Conservation (phyloP, 78 protist genomes). For the Dictyostelium capitatum region DNA sequence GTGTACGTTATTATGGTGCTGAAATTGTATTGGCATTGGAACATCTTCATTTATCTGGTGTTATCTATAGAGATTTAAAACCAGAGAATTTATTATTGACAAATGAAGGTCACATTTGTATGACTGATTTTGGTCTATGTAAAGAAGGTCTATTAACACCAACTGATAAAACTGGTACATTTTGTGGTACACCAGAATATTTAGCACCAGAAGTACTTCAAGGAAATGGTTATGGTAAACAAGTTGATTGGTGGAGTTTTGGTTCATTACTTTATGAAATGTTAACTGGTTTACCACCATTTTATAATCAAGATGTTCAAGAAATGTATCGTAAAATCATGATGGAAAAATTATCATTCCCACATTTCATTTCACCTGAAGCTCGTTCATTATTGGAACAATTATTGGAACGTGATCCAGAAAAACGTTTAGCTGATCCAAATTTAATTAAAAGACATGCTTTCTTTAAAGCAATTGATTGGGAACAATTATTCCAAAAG, state of each 20-base stretch:
- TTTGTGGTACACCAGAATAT: slow-evolving; percentile 99
- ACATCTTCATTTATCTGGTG: slow-evolving; percentile 92
- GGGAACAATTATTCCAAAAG: slow-evolving; percentile 87
- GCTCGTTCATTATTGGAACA: slow-evolving; percentile 69
- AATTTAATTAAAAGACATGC: slow-evolving; percentile 83
- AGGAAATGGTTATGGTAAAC: slow-evolving; percentile 87
- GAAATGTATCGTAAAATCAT: slow-evolving; percentile 88
- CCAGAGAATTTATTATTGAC: slow-evolving; percentile 93
- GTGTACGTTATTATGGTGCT: slow-evolving; percentile 92
- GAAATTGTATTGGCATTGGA: slow-evolving; percentile 94
- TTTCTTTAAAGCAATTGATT: slow-evolving; percentile 81
- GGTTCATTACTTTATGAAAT: slow-evolving; percentile 96
- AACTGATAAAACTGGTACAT: slow-evolving; percentile 87
- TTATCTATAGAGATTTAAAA: slow-evolving; percentile 93
- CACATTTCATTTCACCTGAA: slow-evolving; percentile 73
- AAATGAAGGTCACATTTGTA: slow-evolving; percentile 91
- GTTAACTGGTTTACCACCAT: slow-evolving; percentile 92
- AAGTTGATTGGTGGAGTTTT: slow-evolving; percentile 98
- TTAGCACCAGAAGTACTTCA: slow-evolving; percentile 94
- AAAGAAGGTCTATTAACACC: slow-evolving; percentile 75
- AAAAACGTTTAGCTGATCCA: slow-evolving; percentile 79
- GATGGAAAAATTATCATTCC: slow-evolving; percentile 79
- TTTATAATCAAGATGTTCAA: slow-evolving; percentile 85
- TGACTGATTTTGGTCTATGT: slow-evolving; percentile 96
- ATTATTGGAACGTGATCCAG: slow-evolving; percentile 91